Evolutionary conservation across 495 filamentous ascomycete genomes (phyloP).

Genomic region (Daldinia childiae): DNA sequence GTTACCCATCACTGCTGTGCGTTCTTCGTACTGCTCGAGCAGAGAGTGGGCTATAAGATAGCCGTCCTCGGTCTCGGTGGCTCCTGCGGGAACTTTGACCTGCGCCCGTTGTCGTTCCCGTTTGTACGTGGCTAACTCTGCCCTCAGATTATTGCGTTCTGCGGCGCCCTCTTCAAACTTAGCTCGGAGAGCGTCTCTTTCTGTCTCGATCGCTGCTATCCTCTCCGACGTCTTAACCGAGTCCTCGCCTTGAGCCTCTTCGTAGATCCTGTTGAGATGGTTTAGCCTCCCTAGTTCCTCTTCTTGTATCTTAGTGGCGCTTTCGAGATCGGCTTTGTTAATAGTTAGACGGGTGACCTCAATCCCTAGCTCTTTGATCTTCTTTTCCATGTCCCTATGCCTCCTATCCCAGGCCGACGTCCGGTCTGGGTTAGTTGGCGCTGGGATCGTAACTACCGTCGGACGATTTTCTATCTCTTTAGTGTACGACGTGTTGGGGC

Average conservation of each 20-base stretch:
- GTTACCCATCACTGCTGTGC: constrained; percentile 1
- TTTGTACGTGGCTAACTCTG: constrained; percentile 13
- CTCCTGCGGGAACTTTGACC: neutral
- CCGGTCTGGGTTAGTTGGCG: constrained; percentile 48
- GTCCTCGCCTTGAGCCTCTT: constrained; percentile 28
- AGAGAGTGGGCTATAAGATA: neutral
- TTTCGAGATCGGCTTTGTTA: constrained; percentile 26
- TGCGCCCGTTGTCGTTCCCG: neutral
- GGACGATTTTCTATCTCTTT: constrained; percentile 54
- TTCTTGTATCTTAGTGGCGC: constrained; percentile 5
- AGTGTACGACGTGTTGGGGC: constrained; percentile 54
- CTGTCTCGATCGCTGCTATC: constrained; percentile 14
- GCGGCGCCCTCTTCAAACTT: constrained; percentile 7
- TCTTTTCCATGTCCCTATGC: constrained; percentile 34
- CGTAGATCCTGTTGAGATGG: constrained; percentile 37
- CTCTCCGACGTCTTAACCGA: constrained; percentile 4
- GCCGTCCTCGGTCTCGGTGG: neutral
- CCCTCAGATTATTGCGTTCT: constrained; percentile 5
- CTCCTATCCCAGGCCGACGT: constrained; percentile 50
- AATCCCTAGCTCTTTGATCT: constrained; percentile 11
- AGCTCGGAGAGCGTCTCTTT: constrained; percentile 8
- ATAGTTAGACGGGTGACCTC: neutral
- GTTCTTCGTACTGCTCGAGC: constrained; percentile 8
- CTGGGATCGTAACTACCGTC: constrained; percentile 54
- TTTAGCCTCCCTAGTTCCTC: constrained; percentile 30